These are phyloP conservation scores for Puccinia novopanici DNA, from an alignment of 1,284 basidiomycete species.

Conservation along the genomic window DNA sequence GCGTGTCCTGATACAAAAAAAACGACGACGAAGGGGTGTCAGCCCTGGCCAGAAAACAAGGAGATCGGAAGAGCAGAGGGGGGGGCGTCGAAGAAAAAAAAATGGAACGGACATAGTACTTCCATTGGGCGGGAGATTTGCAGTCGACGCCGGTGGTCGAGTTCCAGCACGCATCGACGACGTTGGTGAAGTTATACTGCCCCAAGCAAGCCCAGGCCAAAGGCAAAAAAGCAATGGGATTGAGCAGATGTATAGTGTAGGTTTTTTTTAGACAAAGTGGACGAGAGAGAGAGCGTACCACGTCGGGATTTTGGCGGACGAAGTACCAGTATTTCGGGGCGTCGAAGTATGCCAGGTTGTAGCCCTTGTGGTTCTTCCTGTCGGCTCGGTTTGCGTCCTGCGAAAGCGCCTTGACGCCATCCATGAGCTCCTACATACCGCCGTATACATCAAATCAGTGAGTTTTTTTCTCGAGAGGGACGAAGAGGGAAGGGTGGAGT, in stretches of 20 bases:
- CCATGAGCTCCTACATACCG: neutral
- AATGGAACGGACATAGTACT: slow-evolving; percentile 17
- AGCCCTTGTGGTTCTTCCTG: too few species aligned
- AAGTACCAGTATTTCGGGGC: slow-evolving; percentile 9
- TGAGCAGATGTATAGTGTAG: neutral
- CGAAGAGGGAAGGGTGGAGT: neutral
- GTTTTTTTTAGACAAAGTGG: neutral
- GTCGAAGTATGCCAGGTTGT: slow-evolving; percentile 23
- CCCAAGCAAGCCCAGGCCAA: neutral
- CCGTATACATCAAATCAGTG: neutral
- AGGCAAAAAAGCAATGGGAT: neutral
- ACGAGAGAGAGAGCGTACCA: neutral
- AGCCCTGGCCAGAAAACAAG: too few species aligned
- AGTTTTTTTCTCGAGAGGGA: too few species aligned
- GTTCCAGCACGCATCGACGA: slow-evolving; percentile 42
- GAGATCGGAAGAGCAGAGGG: neutral
- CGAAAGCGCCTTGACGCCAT: neutral
- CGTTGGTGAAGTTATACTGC: slow-evolving; percentile 32
- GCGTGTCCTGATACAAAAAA: slow-evolving; percentile 10
- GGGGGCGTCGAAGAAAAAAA: neutral
- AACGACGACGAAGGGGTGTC: too few species aligned
- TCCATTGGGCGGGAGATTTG: neutral
- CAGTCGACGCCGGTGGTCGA: slow-evolving; percentile 31
- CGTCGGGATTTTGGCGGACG: slow-evolving; percentile 15
- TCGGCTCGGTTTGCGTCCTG: neutral